A percentile compares a stretch with the other conserved stretches of the same genome.
Evolutionary conservation across 148 eudicot species (phyloP).

Genomic region (Bassia scoparia): DNA sequence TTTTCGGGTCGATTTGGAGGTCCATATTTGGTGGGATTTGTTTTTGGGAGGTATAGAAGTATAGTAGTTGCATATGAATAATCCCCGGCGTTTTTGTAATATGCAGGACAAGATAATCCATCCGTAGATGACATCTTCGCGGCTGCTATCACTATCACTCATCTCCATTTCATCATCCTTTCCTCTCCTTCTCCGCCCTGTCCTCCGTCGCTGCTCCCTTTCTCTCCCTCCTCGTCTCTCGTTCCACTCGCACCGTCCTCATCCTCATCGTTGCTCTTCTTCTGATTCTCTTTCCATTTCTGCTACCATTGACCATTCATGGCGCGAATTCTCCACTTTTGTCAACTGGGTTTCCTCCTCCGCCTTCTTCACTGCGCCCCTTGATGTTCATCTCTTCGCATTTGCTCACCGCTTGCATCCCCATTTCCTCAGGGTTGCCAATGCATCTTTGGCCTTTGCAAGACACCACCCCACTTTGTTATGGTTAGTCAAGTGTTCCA

Average conservation of each 20-base stretch:
- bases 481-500: slow-evolving; percentile 55
- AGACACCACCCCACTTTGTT: slow-evolving; percentile 37
- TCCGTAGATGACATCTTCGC: no score
- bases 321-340: slow-evolving; percentile 58
- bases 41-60: no score
- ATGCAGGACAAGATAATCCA: no score
- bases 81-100: no score
- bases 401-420: slow-evolving; percentile 28
- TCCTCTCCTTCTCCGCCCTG: slow-evolving; percentile 7
- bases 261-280: not conserved
- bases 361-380: slow-evolving; percentile 13
- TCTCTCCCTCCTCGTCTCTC: slow-evolving; percentile 17
- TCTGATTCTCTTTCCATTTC: no score
- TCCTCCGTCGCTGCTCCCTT: not conserved
- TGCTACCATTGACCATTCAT: slow-evolving; percentile 37
- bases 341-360: slow-evolving; percentile 19
- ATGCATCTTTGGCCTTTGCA: slow-evolving; percentile 52
- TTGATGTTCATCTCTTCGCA: slow-evolving; percentile 32
- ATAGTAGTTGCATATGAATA: no score
- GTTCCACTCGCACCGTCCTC: not conserved
- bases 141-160: no score
- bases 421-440: slow-evolving; percentile 44
- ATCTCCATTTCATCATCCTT: slow-evolving; percentile 21
- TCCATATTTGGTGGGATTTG: no score
- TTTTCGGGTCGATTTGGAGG: no score